Evolutionary conservation across 164 flowering plant genomes (phyloP).

Genomic region (Nymphaea colorata): DNA sequence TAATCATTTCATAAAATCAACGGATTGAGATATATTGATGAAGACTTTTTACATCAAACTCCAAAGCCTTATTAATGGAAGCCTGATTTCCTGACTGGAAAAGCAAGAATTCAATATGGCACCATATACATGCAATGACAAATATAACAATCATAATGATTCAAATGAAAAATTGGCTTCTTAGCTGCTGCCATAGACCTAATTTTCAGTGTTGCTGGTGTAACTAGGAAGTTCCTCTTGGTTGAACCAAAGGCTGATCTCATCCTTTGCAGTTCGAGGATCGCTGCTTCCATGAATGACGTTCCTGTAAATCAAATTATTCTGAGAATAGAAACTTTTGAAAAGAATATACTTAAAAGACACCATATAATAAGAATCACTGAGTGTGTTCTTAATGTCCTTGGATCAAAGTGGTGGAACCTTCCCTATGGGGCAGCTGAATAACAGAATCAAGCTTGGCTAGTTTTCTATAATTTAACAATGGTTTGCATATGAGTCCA

Average conservation of each 20-base stretch:
- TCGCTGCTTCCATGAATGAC: constrained; percentile 97
- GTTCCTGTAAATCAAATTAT: constrained; percentile 33
- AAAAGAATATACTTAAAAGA: too few relatives aligned
- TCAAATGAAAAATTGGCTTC: not conserved
- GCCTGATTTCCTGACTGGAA: not conserved
- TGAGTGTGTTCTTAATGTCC: too few relatives aligned
- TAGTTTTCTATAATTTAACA: too few relatives aligned
- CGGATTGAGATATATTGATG: too few relatives aligned
- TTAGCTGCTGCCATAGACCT: constrained; percentile 75
- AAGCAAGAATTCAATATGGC: not conserved
- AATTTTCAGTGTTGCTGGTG: constrained; percentile 77
- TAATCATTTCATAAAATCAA: too few relatives aligned
- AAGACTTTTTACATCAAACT: too few relatives aligned
- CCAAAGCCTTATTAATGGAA: not conserved
- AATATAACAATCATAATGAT: not conserved
- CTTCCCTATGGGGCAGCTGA: too few relatives aligned
- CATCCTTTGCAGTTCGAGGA: constrained; percentile 89
- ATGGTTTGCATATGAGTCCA: too few relatives aligned
- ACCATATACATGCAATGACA: not conserved
- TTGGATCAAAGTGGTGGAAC: too few relatives aligned
- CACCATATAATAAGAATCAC: too few relatives aligned
- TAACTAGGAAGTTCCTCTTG: constrained; percentile 72
- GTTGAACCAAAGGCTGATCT: constrained; percentile 81
- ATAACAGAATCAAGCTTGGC: too few relatives aligned
- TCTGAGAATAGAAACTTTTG: not conserved